Evolutionary conservation across 495 filamentous ascomycete genomes (phyloP).

Genomic region (Glonium stellatum): DNA sequence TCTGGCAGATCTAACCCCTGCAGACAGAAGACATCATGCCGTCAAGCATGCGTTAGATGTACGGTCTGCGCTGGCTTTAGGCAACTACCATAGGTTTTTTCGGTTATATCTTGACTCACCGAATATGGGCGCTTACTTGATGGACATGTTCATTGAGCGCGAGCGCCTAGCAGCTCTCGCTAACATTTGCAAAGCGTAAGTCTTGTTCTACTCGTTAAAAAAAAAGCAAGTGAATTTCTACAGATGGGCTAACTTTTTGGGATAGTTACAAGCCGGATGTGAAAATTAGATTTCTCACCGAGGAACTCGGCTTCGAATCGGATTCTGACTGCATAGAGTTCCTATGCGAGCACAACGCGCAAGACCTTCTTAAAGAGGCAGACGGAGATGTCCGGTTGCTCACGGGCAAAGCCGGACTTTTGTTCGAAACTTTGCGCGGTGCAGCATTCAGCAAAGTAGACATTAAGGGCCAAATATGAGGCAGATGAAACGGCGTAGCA

Average conservation of each 20-base stretch:
- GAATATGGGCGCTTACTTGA: conserved; percentile 95
- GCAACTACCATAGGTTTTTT: conserved; percentile 97
- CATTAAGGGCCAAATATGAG: conserved; percentile 74
- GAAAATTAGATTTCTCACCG: conserved; percentile 81
- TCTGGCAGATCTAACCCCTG: conserved; percentile 91
- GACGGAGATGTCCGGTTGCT: conserved; percentile 65
- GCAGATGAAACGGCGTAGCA: background rate
- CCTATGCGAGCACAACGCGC: conserved; percentile 67
- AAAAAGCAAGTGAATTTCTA: background rate
- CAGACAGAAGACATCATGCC: conserved; percentile 77
- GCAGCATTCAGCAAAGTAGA: conserved; percentile 79
- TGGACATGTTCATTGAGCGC: conserved; percentile 96
- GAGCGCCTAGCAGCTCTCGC: conserved; percentile 86
- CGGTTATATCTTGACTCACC: conserved; percentile 87
- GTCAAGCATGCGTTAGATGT: conserved; percentile 91
- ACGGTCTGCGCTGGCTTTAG: conserved; percentile 81
- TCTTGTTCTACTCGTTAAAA: conserved; percentile 34
- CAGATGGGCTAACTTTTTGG: conserved; percentile 24
- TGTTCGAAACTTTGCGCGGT: conserved; percentile 63
- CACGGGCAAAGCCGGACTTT: conserved; percentile 41
- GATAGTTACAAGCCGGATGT: conserved; percentile 86
- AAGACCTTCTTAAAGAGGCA: conserved; percentile 71
- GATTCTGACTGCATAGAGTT: conserved; percentile 87
- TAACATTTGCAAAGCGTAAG: conserved; percentile 90
- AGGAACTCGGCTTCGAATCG: conserved; percentile 92